phyloP scores from a whole-genome alignment of 176 grass and related monocot genomes.

The Aegilops umbellulata region DNA sequence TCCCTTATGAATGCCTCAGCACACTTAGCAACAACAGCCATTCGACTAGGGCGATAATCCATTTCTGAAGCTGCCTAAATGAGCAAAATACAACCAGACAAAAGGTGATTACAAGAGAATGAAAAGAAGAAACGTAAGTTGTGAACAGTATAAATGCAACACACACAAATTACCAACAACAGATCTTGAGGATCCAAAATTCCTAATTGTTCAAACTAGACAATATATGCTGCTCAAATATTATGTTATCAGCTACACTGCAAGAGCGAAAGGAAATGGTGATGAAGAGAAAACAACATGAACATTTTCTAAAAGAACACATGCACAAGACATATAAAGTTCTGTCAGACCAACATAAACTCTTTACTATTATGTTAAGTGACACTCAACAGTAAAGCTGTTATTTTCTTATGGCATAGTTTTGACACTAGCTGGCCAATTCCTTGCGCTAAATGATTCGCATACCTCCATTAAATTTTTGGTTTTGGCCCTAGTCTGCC shows the following conservation, averaged over 20 bases:
- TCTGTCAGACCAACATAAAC: neutral
- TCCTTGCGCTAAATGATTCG: constrained; percentile 3
- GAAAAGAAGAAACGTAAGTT: neutral
- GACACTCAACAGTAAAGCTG: neutral
- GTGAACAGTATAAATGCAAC: neutral
- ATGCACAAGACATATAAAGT: neutral
- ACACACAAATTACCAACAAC: neutral
- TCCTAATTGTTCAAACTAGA: neutral
- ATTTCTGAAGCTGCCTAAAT: constrained; percentile 88
- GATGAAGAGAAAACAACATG: neutral
- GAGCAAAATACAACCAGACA: constrained; percentile 12
- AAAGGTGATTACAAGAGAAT: constrained; percentile 5
- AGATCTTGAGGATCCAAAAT: neutral
- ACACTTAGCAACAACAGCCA: constrained; percentile 78
- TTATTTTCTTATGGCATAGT: constrained; percentile 19
- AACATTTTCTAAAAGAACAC: neutral
- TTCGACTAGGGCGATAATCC: constrained; percentile 93
- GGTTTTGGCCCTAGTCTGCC: neutral
- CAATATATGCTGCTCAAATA: neutral
- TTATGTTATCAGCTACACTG: neutral
- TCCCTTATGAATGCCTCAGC: constrained; percentile 86
- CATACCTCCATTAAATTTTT: neutral
- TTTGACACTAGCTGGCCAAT: neutral
- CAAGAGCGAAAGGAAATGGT: neutral
- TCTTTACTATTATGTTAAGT: neutral